A percentile compares a stretch with the other conserved stretches of the same genome.
These are phyloP conservation scores for Salvia sclarea DNA, from an alignment of 305 asterid species.

Conservation along the genomic window DNA sequence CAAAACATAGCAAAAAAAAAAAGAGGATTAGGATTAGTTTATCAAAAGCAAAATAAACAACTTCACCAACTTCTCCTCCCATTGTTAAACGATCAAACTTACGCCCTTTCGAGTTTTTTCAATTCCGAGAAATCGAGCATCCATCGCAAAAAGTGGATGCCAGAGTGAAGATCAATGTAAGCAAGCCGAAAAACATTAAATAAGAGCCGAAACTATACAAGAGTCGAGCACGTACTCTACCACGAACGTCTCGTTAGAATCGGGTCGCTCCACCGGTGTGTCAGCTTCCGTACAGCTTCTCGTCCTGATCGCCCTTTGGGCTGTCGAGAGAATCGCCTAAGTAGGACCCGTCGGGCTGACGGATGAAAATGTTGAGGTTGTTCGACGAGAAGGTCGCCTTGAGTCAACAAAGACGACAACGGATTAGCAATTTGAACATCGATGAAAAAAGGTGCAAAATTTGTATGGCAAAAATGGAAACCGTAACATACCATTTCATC, in stretches of 20 bases:
- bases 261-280: conserved; percentile 22
- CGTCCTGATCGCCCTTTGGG: conserved; percentile 59
- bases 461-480: neutral
- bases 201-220: conserved; percentile 31
- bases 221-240: conserved; percentile 34
- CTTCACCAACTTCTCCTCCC: too few species aligned
- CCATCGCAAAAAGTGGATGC: conserved; percentile 51
- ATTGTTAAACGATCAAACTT: conserved; percentile 29
- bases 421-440: conserved; percentile 17
- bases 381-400: conserved; percentile 66
- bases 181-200: neutral
- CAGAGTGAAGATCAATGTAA: conserved; percentile 24
- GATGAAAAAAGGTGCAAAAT: neutral
- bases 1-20: neutral
- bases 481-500: conserved; percentile 55
- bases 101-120: conserved; percentile 22
- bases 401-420: conserved; percentile 22
- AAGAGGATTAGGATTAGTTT: neutral
- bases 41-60: conserved; percentile 7
- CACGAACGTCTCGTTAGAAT: conserved; percentile 9
- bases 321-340: conserved; percentile 72
- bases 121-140: conserved; percentile 34
- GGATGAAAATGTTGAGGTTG: conserved; percentile 69
- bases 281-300: conserved; percentile 27
- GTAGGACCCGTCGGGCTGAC: conserved; percentile 78